Conservation (phyloP, 2,329 filamentous ascomycete species). For the Aspergillus calidoustus region DNA sequence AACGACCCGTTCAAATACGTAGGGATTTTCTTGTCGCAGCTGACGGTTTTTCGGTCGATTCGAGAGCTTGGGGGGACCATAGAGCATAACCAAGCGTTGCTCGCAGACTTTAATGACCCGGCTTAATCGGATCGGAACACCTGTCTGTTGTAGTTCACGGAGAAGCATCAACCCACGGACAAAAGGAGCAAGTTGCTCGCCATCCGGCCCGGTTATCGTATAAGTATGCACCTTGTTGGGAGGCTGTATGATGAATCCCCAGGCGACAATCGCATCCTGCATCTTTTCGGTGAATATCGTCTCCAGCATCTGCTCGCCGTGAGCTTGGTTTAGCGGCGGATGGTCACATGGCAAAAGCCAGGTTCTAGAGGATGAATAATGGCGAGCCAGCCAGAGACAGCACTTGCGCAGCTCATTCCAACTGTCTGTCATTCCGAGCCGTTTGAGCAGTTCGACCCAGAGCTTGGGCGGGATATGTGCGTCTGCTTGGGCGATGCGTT, state of each 20-base stretch:
- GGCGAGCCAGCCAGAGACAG: conserved; percentile 55
- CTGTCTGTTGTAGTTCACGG: conserved; percentile 41
- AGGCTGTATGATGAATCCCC: conserved; percentile 51
- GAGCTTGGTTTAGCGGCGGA: conserved; percentile 1
- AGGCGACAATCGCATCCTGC: conserved; percentile 54
- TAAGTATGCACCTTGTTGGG: conserved; percentile 26
- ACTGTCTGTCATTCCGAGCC: conserved; percentile 61
- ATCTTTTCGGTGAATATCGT: conserved; percentile 49
- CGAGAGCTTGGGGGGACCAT: conserved; percentile 36
- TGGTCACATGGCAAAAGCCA: not conserved
- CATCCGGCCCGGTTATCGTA: conserved; percentile 24
- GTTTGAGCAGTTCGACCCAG: conserved; percentile 64
- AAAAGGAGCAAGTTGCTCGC: conserved; percentile 41
- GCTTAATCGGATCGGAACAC: conserved; percentile 37
- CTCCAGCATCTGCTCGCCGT: conserved; percentile 36
- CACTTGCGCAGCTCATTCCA: conserved; percentile 58
- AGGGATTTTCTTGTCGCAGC: conserved; percentile 43
- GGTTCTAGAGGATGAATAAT: conserved; percentile 39
- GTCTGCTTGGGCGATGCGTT: conserved; percentile 52
- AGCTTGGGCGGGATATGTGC: conserved; percentile 46
- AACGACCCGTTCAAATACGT: conserved; percentile 34
- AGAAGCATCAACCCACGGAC: conserved; percentile 46
- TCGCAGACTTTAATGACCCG: conserved; percentile 40
- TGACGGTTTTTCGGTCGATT: conserved; percentile 40
- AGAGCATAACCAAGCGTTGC: conserved; percentile 44